Base-by-base conservation (phyloP, 257 asterid genomes). In the Solanum chaucha region DNA sequence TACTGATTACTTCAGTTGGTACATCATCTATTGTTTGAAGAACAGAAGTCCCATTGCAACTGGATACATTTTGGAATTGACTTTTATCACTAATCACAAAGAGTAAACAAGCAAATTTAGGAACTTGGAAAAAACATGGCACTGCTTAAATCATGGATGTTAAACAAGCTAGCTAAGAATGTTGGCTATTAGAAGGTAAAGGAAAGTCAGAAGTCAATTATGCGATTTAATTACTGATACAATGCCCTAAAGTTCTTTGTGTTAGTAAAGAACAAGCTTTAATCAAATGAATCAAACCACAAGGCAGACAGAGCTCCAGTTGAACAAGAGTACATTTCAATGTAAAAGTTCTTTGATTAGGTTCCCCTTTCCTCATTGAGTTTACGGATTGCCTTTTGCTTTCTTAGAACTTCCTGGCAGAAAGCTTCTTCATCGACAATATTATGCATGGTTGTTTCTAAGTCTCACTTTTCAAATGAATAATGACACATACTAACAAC, bases 1-100 rank as follows among this genome's bases (percentile, higher is more conserved):
- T 92, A 46, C 91, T 59, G 86, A 86, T 67, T 30, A 86, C 74
- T 89, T 94, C 99, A 55, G 92, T 90, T 41, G 89, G 92, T 26
- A 87, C 88, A 67, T 88, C 88, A 41, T 91, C 95, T 55, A 61
- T 84, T 70, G 78, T 80, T 86, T 88, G 93, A 73, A 87, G 86
- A 89, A 78, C 87, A 87, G 87, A 65, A 32, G 87, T 83, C 46
- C 90, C 92, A 44, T 67, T 89, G 91, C 88, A 82, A 89, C 87
- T 89, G 82, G 94, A 89, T 59, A 78, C 55, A 87, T 86, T 90
- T 68, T 88, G 93, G 70, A 86, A 89, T 86, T 92, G 94, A 88
- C 85, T 84, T 88, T 93, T 92, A 55, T 92, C 95, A 59, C 97
- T 95, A 80, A 32, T 86, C 44, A 81, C 85, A 28, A 28, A 48